phyloP scores from a whole-genome alignment of 2,329 filamentous ascomycete species.

The Aspergillus pseudoterreus region DNA sequence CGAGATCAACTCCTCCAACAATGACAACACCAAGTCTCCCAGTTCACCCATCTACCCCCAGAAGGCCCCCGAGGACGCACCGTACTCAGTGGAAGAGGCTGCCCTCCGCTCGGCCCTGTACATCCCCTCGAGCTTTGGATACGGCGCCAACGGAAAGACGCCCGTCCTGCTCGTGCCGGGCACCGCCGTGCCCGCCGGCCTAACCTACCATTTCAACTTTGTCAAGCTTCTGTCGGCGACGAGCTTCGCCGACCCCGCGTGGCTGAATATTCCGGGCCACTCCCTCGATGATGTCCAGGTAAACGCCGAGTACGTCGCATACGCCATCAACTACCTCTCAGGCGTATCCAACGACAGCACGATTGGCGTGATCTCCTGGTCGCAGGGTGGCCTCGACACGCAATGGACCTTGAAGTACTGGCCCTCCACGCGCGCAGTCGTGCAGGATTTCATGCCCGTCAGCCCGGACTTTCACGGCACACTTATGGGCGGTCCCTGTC shows the following conservation, averaged over 20 bases:
- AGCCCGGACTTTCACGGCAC: slow-evolving; percentile 50
- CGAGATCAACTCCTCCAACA: neutral
- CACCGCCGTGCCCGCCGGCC: slow-evolving; percentile 48
- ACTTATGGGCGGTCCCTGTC: slow-evolving; percentile 16
- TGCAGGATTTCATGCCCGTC: slow-evolving; percentile 49
- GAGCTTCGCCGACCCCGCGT: slow-evolving; percentile 48
- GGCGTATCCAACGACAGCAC: slow-evolving; percentile 25
- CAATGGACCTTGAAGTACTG: slow-evolving; percentile 59
- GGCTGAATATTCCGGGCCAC: slow-evolving; percentile 52
- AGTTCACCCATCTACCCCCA: neutral
- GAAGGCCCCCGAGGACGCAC: neutral
- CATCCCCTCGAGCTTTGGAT: slow-evolving; percentile 49
- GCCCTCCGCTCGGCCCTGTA: slow-evolving; percentile 48
- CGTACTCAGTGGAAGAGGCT: slow-evolving; percentile 26
- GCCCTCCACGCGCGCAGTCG: slow-evolving; percentile 45
- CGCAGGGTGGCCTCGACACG: slow-evolving; percentile 50
- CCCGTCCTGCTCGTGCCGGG: slow-evolving; percentile 54
- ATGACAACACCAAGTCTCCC: neutral
- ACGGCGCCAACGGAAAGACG: slow-evolving; percentile 36
- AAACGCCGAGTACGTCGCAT: slow-evolving; percentile 54
- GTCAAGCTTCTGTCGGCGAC: slow-evolving; percentile 45
- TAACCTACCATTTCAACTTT: slow-evolving; percentile 44
- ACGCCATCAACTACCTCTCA: slow-evolving; percentile 48
- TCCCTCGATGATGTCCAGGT: slow-evolving; percentile 47
- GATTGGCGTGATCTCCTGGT: slow-evolving; percentile 48